Evolutionary conservation across 148 eudicot genomes (phyloP), one percentile per base, ranked within the genome.

Genomic region (Silene conica): DNA sequence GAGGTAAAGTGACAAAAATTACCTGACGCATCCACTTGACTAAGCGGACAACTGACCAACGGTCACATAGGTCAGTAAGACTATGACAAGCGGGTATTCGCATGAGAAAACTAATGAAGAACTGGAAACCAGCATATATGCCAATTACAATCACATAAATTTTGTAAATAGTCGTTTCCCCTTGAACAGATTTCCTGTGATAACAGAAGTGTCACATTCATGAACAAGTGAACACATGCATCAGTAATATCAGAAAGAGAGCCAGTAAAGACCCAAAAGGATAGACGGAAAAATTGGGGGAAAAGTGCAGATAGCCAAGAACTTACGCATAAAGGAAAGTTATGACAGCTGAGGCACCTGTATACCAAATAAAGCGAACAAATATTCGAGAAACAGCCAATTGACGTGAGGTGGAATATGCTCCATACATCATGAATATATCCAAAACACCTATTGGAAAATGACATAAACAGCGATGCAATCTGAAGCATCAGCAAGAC

Each of bases 1-100:
- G 34, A 31, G 34, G 34, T 31, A 31, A 31, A 31, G 31, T 20
- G 41, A 63, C 9, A 63, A 83, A 31, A 57, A 21, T 21, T 78
- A 95, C 99, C 99, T 95, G 97, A 74, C 96, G 97, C 91, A 88
- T 90, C 96, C 96, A 90, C 83, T 95, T 95, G 71, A 89, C 18
- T 71, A 92, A 86, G 67, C 86, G 89, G 73, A 90, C 62, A 19
- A 87, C 23, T 46, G 94, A 74, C 91, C 89, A 90, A 80, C 80
- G 78, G 79, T 90, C 92, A 74, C 92, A 90, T 70, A 45, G 89
- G 88, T 86, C 87, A 67, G 88, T 78, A 74, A 95, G 74, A 50
- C 77, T 85, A 77, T 90, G 97, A 64, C 91, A 95, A 46, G 92
- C 85, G 28, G 99, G 99, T 79, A 95, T 84, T 66, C 87, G 89